Base-by-base conservation (phyloP, 2,329 filamentous ascomycete species). In the Alternaria triticimaculans region DNA sequence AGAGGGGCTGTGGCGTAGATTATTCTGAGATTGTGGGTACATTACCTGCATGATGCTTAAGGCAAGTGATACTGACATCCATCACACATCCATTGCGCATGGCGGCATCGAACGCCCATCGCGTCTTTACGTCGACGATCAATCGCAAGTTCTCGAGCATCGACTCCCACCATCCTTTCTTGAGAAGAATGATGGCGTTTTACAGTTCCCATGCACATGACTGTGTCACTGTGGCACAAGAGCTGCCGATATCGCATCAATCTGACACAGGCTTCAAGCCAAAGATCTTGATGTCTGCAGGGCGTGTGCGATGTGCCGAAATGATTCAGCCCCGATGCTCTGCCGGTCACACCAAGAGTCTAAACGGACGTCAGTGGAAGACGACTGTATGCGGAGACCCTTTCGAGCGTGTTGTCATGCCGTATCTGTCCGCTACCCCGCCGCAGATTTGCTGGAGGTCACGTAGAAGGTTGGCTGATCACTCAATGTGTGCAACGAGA, bases 201-300 rank as follows among this genome's bases (percentile, higher is more conserved):
- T 14, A 41, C 50, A 30, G 28, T 26, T 21, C 7, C 15, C 14
- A 43, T 10, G 43, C 18, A 44, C 33, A 43, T 45, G 41, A 37
- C 26, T 23, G 44, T 56, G 55, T 57, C 41, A 58, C 58, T 14
- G 58, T 70, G 5, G 49, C 23, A 66, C 62, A 61, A 48, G 37
- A 50, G 54, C 54, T 65, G 65, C 65, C 68, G 70, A 71, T 60
- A 60, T 67, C 66, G 70, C 65, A 65, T 48, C 41, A 14, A 59
- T 64, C 26, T 61, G 45, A n/a, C 20, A 50, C 25, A 21, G 58
- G 55, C 41, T 58, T 43, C 25, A 55, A 51, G 56, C 57, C 60
- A 66, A 45, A 54, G 30, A 55, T 56, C 6, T 50, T 58, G 28
- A 44, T 55, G n/a, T 67, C 54, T 62, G 62, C 60, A 54, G 45